These are phyloP conservation scores for Ochetophila trinervis DNA, from an alignment of 306 rosid genomes.

Conservation along the genomic window DNA sequence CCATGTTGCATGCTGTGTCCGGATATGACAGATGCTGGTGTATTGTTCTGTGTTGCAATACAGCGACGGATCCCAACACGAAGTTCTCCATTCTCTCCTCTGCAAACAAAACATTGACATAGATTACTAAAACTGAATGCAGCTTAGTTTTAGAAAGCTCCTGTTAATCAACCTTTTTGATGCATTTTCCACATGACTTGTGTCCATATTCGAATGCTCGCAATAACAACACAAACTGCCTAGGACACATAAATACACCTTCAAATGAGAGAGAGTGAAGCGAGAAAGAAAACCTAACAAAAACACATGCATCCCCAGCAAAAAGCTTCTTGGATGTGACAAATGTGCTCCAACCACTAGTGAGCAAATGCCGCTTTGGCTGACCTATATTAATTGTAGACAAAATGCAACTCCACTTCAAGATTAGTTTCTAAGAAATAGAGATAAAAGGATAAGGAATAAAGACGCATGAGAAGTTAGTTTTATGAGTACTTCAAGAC, in stretches of 20 bases:
- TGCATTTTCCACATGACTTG: background rate
- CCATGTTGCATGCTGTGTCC: constrained; percentile 60
- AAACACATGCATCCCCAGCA: constrained; percentile 67
- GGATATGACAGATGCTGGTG: constrained; percentile 41
- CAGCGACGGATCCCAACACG: constrained; percentile 54
- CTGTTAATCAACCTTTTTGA: background rate
- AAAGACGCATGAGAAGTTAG: background rate
- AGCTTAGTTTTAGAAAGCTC: background rate
- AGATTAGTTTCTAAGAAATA: constrained; percentile 7
- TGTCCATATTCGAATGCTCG: background rate
- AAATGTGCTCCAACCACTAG: constrained; percentile 75
- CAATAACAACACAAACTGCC: background rate
- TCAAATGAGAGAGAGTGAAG: background rate
- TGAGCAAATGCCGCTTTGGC: constrained; percentile 68
- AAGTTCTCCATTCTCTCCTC: constrained; percentile 58
- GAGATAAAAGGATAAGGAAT: background rate
- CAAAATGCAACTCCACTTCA: constrained; percentile 9
- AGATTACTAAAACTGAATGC: constrained; percentile 2
- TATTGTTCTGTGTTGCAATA: constrained; percentile 18
- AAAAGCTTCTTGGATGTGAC: constrained; percentile 54
- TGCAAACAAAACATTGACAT: constrained; percentile 24
- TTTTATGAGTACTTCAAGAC: background rate
- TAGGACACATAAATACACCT: background rate
- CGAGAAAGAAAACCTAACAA: constrained; percentile 45
- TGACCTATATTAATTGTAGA: constrained; percentile 46